Conservation (phyloP, 2,329 filamentous ascomycete genomes). For the Colletotrichum acutatum region DNA sequence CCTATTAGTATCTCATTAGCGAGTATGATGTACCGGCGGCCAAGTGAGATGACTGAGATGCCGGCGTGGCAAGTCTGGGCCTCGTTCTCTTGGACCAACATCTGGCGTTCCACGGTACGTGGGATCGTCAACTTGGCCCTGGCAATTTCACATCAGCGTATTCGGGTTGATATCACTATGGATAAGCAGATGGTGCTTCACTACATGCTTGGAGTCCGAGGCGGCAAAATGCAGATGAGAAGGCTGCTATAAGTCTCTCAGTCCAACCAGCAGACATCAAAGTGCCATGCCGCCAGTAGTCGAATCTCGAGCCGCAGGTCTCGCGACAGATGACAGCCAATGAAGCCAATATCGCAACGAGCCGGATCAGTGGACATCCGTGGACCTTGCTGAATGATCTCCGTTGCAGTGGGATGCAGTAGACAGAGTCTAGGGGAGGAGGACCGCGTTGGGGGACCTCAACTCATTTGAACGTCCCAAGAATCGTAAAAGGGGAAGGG, state of each 20-base stretch:
- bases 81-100: background rate
- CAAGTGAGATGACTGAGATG: background rate
- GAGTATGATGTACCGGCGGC: background rate
- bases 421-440: background rate
- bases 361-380: slow-evolving; percentile 4
- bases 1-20: background rate
- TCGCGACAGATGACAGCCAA: background rate
- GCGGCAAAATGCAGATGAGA: background rate
- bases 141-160: background rate
- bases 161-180: background rate
- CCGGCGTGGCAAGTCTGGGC: background rate
- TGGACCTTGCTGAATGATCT: background rate
- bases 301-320: background rate
- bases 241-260: background rate
- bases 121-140: background rate
- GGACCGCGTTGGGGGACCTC: background rate
- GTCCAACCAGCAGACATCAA: background rate
- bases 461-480: background rate
- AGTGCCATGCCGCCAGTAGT: background rate
- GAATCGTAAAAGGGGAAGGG: background rate
- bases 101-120: slow-evolving; percentile 1
- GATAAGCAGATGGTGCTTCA: background rate
- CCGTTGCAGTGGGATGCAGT: background rate
- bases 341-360: slow-evolving; percentile 4
- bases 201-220: background rate